Percentiles rank a stretch among this genome's conserved stretches.
These are phyloP conservation scores for Entoloma clypeatum DNA, from an alignment of 1,284 basidiomycete genomes.

Conservation along the genomic window DNA sequence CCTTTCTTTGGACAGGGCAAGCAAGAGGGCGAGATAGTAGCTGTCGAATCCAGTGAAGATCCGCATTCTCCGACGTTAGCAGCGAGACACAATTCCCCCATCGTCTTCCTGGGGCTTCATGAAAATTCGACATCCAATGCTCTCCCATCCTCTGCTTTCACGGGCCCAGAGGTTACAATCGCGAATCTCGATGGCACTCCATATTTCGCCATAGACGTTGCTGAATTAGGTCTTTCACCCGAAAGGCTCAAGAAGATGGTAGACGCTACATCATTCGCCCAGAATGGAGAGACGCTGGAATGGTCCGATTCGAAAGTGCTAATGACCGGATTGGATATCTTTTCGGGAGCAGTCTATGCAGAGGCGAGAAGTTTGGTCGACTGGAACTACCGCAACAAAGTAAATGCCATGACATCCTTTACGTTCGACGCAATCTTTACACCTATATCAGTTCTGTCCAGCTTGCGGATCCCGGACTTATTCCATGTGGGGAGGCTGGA, in stretches of 20 bases:
- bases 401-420: conserved; percentile 26
- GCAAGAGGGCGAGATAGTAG: conserved; percentile 42
- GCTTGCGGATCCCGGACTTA: conserved; percentile 82
- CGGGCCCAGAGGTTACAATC: conserved; percentile 42
- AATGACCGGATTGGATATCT: conserved; percentile 48
- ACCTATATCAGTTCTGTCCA: conserved; percentile 69
- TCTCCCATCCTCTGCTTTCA: conserved; percentile 61
- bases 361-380: conserved; percentile 78
- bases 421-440: conserved; percentile 1
- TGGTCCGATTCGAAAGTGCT: conserved; percentile 72
- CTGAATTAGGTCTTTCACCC: conserved; percentile 42
- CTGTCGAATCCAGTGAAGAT: conserved; percentile 33
- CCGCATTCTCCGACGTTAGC: conserved; percentile 52
- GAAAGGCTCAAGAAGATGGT: conserved; percentile 44
- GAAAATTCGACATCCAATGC: conserved; percentile 50
- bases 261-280: conserved; percentile 34
- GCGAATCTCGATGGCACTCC: conserved; percentile 68
- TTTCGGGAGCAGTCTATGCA: conserved; percentile 73
- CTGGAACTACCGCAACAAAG: conserved; percentile 87
- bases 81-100: conserved; percentile 48
- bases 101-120: conserved; percentile 70
- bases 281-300: conserved; percentile 38
- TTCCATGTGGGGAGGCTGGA: conserved; percentile 96
- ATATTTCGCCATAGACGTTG: conserved; percentile 78
- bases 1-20: conserved; percentile 69